Conservation (phyloP, 768 basidiomycete genomes). For the Hysterangium stoloniferum region DNA sequence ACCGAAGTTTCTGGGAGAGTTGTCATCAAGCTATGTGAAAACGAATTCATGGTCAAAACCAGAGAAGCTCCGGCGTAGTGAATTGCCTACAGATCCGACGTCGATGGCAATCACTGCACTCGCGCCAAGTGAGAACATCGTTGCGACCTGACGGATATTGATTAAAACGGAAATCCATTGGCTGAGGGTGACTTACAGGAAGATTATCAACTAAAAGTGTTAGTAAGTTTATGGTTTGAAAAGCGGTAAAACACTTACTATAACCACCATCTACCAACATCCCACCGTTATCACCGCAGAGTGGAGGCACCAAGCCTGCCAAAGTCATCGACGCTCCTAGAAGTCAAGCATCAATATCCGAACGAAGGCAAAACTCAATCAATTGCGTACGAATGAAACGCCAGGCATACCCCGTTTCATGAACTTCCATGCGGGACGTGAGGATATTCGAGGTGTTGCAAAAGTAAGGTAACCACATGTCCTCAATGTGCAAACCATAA, state of each 20-base stretch:
- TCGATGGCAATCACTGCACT: slow-evolving; percentile 88
- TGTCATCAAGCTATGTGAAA: slow-evolving; percentile 80
- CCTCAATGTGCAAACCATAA: slow-evolving; percentile 90
- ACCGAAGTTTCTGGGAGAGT: slow-evolving; percentile 89
- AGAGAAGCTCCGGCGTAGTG: background rate
- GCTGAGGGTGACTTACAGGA: slow-evolving; percentile 45
- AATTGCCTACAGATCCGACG: slow-evolving; percentile 68
- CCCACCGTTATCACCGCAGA: slow-evolving; percentile 88
- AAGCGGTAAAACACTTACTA: slow-evolving; percentile 39
- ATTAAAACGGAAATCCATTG: background rate
- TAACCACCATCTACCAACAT: slow-evolving; percentile 90
- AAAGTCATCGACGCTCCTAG: slow-evolving; percentile 94
- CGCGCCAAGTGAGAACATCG: slow-evolving; percentile 90
- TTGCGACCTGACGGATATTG: slow-evolving; percentile 54
- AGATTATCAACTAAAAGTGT: slow-evolving; percentile 68
- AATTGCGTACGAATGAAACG: slow-evolving; percentile 69
- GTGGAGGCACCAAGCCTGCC: slow-evolving; percentile 87
- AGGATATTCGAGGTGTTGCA: slow-evolving; percentile 98
- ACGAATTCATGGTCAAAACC: background rate
- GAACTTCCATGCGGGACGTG: slow-evolving; percentile 93
- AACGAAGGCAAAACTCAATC: slow-evolving; percentile 3
- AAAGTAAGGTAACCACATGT: slow-evolving; percentile 98
- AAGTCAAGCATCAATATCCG: slow-evolving; percentile 18
- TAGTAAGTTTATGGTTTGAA: slow-evolving; percentile 1
- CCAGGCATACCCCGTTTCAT: slow-evolving; percentile 99